phyloP scores from a whole-genome alignment of 441 rosid species.

The Erodium moschatum region DNA sequence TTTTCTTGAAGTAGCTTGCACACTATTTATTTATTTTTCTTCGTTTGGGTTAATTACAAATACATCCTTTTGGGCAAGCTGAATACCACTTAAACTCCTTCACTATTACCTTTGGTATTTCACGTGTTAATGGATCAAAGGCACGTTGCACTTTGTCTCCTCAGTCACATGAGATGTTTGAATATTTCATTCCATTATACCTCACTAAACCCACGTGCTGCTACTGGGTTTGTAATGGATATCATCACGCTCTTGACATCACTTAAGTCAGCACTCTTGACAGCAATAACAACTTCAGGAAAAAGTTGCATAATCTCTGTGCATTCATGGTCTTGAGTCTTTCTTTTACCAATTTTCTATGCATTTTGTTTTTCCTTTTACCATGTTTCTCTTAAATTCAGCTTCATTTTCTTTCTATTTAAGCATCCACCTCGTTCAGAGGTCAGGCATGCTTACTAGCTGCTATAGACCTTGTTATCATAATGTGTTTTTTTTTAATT shows the following conservation, averaged over 20 bases:
- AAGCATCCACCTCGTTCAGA: background rate
- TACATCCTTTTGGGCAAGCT: background rate
- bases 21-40: background rate
- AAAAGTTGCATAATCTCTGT: background rate
- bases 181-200: background rate
- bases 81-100: background rate
- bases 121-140: background rate
- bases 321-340: background rate
- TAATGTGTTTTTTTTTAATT: background rate
- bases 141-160: background rate
- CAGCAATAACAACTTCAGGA: background rate
- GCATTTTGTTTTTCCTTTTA: background rate
- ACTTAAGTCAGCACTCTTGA: background rate
- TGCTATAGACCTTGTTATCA: background rate
- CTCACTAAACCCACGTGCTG: background rate
- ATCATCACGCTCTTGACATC: background rate
- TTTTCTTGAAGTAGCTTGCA: background rate
- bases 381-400: background rate
- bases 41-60: constrained; percentile 1
- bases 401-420: background rate
- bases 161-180: background rate
- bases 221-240: background rate
- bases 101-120: background rate
- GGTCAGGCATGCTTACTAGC: background rate
- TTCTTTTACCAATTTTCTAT: too few relatives aligned